These are phyloP conservation scores for Fusarium chaquense DNA, from an alignment of 2,329 filamentous ascomycete species.

Conservation along the genomic window DNA sequence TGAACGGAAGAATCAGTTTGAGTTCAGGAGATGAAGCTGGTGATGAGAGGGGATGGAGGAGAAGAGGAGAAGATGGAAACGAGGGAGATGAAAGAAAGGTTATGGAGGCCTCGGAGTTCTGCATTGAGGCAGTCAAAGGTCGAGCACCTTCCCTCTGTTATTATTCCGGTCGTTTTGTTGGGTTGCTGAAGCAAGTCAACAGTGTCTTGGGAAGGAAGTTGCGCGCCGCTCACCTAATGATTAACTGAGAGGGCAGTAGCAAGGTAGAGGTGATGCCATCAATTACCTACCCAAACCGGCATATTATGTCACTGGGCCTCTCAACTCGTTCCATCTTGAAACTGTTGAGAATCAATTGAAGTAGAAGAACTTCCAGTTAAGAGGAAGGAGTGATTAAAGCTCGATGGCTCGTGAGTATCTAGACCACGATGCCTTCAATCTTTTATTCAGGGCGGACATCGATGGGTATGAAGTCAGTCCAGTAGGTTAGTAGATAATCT, in stretches of 20 bases:
- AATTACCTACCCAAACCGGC: background rate
- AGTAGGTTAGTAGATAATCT: background rate
- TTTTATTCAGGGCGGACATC: too few relatives aligned
- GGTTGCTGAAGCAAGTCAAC: background rate
- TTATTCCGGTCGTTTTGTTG: conserved; percentile 8
- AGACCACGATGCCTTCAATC: background rate
- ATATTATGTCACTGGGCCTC: background rate
- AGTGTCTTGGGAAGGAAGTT: conserved; percentile 11
- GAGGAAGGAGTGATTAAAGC: background rate
- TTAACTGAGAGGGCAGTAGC: conserved; percentile 6
- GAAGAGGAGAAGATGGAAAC: background rate
- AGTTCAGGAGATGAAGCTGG: background rate
- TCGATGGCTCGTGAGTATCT: too few relatives aligned
- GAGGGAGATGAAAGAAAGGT: background rate
- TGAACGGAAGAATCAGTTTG: background rate
- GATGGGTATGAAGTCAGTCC: background rate
- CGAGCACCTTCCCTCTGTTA: background rate
- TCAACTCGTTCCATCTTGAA: background rate
- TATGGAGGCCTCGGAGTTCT: background rate
- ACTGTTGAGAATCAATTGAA: background rate
- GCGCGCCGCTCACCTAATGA: too few relatives aligned
- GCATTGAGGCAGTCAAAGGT: background rate
- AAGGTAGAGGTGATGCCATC: background rate
- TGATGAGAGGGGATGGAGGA: conserved; percentile 9
- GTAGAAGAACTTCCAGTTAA: background rate